Conservation (phyloP, 2,329 filamentous ascomycete genomes). For the Chrysosporium queenslandicum region DNA sequence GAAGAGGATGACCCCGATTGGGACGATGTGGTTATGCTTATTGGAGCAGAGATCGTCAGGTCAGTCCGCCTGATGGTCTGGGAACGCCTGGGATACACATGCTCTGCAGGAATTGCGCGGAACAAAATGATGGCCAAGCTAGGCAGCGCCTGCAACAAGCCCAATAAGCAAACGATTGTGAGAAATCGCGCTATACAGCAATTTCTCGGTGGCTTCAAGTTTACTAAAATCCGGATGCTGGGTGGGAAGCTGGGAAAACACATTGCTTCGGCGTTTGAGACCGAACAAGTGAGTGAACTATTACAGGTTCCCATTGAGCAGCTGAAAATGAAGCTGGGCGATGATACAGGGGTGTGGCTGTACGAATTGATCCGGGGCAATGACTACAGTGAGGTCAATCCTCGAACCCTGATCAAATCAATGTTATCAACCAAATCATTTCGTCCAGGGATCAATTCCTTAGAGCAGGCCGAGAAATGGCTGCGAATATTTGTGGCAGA, state of each 20-base stretch:
- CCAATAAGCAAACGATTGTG: slow-evolving; percentile 88
- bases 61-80: slow-evolving; percentile 60
- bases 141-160: slow-evolving; percentile 84
- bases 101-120: slow-evolving; percentile 74
- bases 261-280: slow-evolving; percentile 68
- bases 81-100: slow-evolving; percentile 71
- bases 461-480: slow-evolving; percentile 75
- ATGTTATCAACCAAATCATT: slow-evolving; percentile 98
- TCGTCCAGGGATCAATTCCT: slow-evolving; percentile 65
- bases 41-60: slow-evolving; percentile 82
- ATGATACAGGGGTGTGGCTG: slow-evolving; percentile 78
- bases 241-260: slow-evolving; percentile 91
- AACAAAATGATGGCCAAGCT: slow-evolving; percentile 97
- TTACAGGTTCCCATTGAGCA: slow-evolving; percentile 62
- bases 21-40: slow-evolving; percentile 81
- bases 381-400: slow-evolving; percentile 79
- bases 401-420: slow-evolving; percentile 85
- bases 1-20: slow-evolving; percentile 83
- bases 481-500: slow-evolving; percentile 84
- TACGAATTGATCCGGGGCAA: slow-evolving; percentile 76
- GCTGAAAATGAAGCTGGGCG: slow-evolving; percentile 65
- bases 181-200: slow-evolving; percentile 69
- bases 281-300: slow-evolving; percentile 67
- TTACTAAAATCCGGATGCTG: slow-evolving; percentile 90
- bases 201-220: slow-evolving; percentile 77